A percentile compares a stretch with the other conserved stretches of the same genome.
These are phyloP conservation scores for Ustanciosporium gigantosporum DNA, from an alignment of 1,284 basidiomycete species.

Conservation along the genomic window DNA sequence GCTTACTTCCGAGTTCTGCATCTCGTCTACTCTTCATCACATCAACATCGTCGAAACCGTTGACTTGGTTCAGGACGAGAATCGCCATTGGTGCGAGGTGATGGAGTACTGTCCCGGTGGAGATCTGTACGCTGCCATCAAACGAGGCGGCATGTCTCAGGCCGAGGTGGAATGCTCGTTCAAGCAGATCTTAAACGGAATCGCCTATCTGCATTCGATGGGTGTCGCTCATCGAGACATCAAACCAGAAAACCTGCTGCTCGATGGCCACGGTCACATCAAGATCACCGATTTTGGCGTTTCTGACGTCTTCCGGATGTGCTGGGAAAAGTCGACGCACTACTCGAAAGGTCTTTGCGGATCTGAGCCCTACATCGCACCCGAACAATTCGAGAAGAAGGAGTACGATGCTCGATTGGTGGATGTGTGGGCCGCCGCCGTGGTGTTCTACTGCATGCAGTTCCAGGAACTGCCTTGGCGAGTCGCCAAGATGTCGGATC, in stretches of 20 bases:
- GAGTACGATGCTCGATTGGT: slow-evolving; percentile 97
- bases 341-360: slow-evolving; percentile 96
- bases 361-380: slow-evolving; percentile 97
- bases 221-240: slow-evolving; percentile 97
- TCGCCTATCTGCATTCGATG: slow-evolving; percentile 88
- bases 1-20: slow-evolving; percentile 98
- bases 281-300: slow-evolving; percentile 99
- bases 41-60: slow-evolving; percentile 97
- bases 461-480: slow-evolving; percentile 73
- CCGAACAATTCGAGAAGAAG: slow-evolving; percentile 93
- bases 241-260: slow-evolving; percentile 95
- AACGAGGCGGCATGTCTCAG: slow-evolving; percentile 92
- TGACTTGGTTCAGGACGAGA: slow-evolving; percentile 96
- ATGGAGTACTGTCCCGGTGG: slow-evolving; percentile 97
- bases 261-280: slow-evolving; percentile 88
- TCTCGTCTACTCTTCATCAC: slow-evolving; percentile 94
- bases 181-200: slow-evolving; percentile 89
- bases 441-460: slow-evolving; percentile 93
- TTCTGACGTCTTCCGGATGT: slow-evolving; percentile 94
- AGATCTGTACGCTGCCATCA: slow-evolving; percentile 95
- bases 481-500: slow-evolving; percentile 81
- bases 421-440: slow-evolving; percentile 94
- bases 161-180: slow-evolving; percentile 96
- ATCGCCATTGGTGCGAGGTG: slow-evolving; percentile 95
- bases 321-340: slow-evolving; percentile 96